Evolutionary conservation across 2,329 filamentous ascomycete genomes (phyloP).

Genomic region (Monosporascus sp.): DNA sequence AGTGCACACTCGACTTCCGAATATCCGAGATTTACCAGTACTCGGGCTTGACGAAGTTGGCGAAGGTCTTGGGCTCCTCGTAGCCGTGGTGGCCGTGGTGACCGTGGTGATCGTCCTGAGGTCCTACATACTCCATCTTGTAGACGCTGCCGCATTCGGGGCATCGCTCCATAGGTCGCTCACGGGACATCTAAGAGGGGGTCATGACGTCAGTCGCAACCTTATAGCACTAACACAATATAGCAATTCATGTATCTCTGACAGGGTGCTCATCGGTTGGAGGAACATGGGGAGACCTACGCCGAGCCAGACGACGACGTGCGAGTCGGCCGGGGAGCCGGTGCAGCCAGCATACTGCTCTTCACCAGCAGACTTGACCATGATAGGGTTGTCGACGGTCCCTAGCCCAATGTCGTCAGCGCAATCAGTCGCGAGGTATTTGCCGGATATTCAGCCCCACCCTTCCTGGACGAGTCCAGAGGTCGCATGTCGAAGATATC

Average conservation of each 20-base stretch:
- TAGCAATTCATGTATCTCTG: background rate
- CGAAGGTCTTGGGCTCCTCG: conserved; percentile 92
- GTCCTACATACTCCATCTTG: conserved; percentile 96
- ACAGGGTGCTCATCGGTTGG: conserved; percentile 4
- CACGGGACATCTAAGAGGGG: conserved; percentile 64
- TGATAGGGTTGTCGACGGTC: conserved; percentile 84
- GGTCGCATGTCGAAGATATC: conserved; percentile 99
- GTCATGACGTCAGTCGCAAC: conserved; percentile 8
- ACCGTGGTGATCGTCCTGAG: conserved; percentile 65
- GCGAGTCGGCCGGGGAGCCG: conserved; percentile 86
- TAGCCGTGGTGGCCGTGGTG: conserved; percentile 55
- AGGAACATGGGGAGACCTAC: conserved; percentile 46
- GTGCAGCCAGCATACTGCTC: conserved; percentile 98
- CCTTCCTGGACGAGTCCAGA: conserved; percentile 82
- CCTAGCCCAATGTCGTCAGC: conserved; percentile 44
- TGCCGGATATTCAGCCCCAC: conserved; percentile 37
- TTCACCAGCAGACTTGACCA: conserved; percentile 85
- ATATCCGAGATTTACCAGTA: conserved; percentile 64
- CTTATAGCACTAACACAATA: background rate
- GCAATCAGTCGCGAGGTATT: conserved; percentile 4
- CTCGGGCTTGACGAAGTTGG: conserved; percentile 90
- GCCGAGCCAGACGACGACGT: conserved; percentile 84
- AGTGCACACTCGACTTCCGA: background rate
- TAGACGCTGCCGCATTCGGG: conserved; percentile 93
- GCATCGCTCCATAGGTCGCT: conserved; percentile 91